These are phyloP conservation scores for Myochromella boudieri DNA, from an alignment of 768 basidiomycete genomes.

Conservation along the genomic window DNA sequence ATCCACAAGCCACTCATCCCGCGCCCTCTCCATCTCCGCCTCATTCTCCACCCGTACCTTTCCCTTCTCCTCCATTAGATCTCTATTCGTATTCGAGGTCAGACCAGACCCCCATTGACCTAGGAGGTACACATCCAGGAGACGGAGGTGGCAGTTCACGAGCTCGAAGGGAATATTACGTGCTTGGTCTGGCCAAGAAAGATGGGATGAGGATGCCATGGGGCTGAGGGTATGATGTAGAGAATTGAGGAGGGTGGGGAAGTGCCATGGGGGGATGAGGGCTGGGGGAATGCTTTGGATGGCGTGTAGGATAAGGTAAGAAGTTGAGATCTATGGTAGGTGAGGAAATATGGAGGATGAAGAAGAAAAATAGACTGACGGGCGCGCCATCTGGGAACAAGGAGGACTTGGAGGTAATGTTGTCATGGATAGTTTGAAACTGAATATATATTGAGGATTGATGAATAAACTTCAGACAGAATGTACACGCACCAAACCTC, in stretches of 20 bases:
- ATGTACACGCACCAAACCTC: slow-evolving; percentile 42
- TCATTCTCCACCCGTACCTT: slow-evolving; percentile 10
- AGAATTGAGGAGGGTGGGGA: slow-evolving; percentile 31
- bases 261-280: slow-evolving; percentile 32
- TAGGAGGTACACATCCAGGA: slow-evolving; percentile 65
- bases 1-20: slow-evolving; percentile 44
- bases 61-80: slow-evolving; percentile 1
- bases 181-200: slow-evolving; percentile 27
- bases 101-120: slow-evolving; percentile 45
- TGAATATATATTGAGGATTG: slow-evolving; percentile 15
- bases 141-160: slow-evolving; percentile 53
- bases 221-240: slow-evolving; percentile 34
- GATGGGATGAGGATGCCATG: slow-evolving; percentile 34
- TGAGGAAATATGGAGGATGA: background rate
- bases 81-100: slow-evolving; percentile 5
- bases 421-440: slow-evolving; percentile 35
- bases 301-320: slow-evolving; percentile 51
- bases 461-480: background rate
- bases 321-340: slow-evolving; percentile 44
- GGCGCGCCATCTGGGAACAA: slow-evolving; percentile 32
- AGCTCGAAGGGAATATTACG: slow-evolving; percentile 35
- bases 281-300: slow-evolving; percentile 50
- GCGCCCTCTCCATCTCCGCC: slow-evolving; percentile 29
- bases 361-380: slow-evolving; percentile 24
- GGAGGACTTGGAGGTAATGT: slow-evolving; percentile 32